Evolutionary conservation across 2,329 filamentous ascomycete genomes (phyloP).

Genomic region (Sporothrix luriei): DNA sequence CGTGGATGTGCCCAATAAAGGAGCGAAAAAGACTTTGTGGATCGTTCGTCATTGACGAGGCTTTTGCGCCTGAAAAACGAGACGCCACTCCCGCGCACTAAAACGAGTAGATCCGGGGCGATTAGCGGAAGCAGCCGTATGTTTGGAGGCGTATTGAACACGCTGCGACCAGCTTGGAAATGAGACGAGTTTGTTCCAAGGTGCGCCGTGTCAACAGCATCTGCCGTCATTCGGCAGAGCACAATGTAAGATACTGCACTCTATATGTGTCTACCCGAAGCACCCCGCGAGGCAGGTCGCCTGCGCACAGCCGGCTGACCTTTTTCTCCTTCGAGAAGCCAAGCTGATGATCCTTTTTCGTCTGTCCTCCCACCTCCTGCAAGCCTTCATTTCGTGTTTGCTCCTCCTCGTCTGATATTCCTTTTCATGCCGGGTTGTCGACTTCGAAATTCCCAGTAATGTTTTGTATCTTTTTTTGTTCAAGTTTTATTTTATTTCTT

Average conservation of each 20-base stretch:
- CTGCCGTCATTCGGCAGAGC: too few relatives aligned
- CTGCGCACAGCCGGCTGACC: slow-evolving; percentile 13
- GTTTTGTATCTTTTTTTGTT: neutral
- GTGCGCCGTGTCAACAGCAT: too few relatives aligned
- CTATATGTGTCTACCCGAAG: too few relatives aligned
- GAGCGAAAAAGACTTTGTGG: neutral
- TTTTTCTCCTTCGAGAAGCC: neutral
- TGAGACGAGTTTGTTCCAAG: neutral
- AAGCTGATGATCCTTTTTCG: neutral
- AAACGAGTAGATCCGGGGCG: neutral
- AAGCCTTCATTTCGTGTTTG: neutral
- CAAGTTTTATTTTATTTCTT: neutral
- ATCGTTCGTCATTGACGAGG: neutral
- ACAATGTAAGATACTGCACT: too few relatives aligned
- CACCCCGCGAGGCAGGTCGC: neutral
- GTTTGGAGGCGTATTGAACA: neutral
- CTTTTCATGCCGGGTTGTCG: neutral
- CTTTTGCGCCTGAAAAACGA: neutral
- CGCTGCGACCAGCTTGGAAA: neutral
- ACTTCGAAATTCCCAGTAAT: neutral
- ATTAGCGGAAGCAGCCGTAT: neutral
- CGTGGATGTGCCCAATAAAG: neutral
- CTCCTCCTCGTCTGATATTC: slow-evolving; percentile 9
- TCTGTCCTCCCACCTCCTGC: slow-evolving; percentile 12
- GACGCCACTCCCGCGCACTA: slow-evolving; percentile 7